phyloP scores from a whole-genome alignment of 129 eudicot genomes.

The Arctium lappa region DNA sequence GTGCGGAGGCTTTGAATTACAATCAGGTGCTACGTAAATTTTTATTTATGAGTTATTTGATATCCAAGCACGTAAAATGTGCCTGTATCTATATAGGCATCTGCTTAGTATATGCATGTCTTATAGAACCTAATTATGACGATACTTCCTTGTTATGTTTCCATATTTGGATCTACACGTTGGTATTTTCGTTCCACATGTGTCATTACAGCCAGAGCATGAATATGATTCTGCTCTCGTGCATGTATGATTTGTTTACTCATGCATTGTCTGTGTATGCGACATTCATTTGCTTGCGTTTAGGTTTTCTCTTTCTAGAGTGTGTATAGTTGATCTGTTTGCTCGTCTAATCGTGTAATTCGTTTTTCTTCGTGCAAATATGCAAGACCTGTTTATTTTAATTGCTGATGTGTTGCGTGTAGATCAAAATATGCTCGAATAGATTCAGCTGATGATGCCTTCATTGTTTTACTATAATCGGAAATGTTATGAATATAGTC shows the following conservation, averaged over 20 bases:
- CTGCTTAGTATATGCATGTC: not conserved
- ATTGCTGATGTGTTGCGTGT: slow-evolving; percentile 11
- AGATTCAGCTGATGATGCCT: not conserved
- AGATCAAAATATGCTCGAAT: not conserved
- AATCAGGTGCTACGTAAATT: slow-evolving; percentile 34
- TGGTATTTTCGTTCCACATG: not conserved
- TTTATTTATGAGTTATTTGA: not conserved
- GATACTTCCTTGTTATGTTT: not conserved
- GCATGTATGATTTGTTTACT: slow-evolving; percentile 8
- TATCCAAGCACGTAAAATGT: not conserved
- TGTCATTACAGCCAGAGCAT: not conserved
- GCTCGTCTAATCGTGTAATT: slow-evolving; percentile 2
- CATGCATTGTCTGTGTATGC: not conserved
- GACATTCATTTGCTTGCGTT: not conserved
- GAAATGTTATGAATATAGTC: not conserved
- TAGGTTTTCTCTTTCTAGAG: not conserved
- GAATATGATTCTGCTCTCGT: not conserved
- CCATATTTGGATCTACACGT: not conserved
- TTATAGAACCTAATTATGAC: not conserved
- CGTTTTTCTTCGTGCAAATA: not conserved
- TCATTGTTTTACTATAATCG: not conserved
- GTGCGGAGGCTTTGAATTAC: slow-evolving; percentile 42
- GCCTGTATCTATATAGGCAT: not conserved
- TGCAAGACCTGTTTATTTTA: slow-evolving; percentile 4
- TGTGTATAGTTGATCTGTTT: slow-evolving; percentile 19